phyloP scores from a whole-genome alignment of 2,329 filamentous ascomycete species.

The Beauveria medogensis region DNA sequence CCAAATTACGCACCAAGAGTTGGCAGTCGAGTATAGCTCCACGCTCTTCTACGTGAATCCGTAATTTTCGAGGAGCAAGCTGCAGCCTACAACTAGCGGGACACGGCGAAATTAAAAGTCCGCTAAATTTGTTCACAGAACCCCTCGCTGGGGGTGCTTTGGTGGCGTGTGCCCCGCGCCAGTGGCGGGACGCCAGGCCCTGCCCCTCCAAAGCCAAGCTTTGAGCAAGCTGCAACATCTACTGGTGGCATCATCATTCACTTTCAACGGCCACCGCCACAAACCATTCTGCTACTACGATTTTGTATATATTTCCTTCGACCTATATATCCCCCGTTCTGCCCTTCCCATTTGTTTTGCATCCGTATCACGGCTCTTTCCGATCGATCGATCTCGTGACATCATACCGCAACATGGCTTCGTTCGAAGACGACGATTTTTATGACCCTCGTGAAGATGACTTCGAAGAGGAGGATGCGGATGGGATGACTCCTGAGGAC shows the following conservation, averaged over 20 bases:
- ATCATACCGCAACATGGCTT: slow-evolving; percentile 8
- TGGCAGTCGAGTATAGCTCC: slow-evolving; percentile 9
- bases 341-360: no score
- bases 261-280: neutral
- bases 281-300: neutral
- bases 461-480: slow-evolving; percentile 37
- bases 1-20: slow-evolving; percentile 5
- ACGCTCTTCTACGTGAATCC: slow-evolving; percentile 11
- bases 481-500: slow-evolving; percentile 41
- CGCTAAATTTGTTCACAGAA: slow-evolving; percentile 5
- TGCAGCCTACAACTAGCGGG: slow-evolving; percentile 5
- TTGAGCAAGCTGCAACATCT: neutral
- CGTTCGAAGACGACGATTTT: slow-evolving; percentile 11
- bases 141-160: slow-evolving; percentile 1
- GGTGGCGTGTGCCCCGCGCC: slow-evolving; percentile 10
- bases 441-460: slow-evolving; percentile 23
- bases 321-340: neutral
- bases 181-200: neutral
- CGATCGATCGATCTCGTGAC: neutral
- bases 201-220: slow-evolving; percentile 2
- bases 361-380: neutral
- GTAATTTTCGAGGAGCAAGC: slow-evolving; percentile 19
- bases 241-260: neutral
- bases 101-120: slow-evolving; percentile 12
- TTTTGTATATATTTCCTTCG: neutral